These are phyloP conservation scores for Cladosporium halotolerans DNA, from an alignment of 2,329 filamentous ascomycete species.

Conservation along the genomic window DNA sequence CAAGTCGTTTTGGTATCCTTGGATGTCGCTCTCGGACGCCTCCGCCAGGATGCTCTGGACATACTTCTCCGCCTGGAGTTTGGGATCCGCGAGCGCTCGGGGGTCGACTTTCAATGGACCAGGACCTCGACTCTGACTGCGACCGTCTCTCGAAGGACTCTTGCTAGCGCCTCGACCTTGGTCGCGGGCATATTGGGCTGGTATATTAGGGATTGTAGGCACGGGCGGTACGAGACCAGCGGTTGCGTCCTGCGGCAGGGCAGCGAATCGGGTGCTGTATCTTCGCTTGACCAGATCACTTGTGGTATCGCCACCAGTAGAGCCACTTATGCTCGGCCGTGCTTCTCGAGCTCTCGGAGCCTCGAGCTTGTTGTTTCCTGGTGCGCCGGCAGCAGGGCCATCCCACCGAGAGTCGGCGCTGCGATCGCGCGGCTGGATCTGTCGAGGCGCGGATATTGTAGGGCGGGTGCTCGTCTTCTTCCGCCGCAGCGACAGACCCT, in stretches of 20 bases:
- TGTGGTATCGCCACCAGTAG: constrained; percentile 46
- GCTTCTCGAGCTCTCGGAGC: constrained; percentile 13
- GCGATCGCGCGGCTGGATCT: constrained; percentile 35
- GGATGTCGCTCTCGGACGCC: constrained; percentile 80
- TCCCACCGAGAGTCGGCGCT: constrained; percentile 13
- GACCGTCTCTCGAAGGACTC: constrained; percentile 20
- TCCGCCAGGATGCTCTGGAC: constrained; percentile 62
- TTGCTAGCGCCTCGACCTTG: constrained; percentile 9
- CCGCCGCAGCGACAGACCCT: constrained; percentile 51
- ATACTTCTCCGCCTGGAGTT: constrained; percentile 69
- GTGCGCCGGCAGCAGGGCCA: not conserved
- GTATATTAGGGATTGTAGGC: constrained; percentile 55
- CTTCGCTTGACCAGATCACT: constrained; percentile 86
- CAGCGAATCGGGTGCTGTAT: constrained; percentile 83
- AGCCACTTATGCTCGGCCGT: constrained; percentile 20
- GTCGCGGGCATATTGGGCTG: constrained; percentile 48
- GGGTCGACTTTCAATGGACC: constrained; percentile 63
- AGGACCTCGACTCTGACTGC: constrained; percentile 32
- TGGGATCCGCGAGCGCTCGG: constrained; percentile 71
- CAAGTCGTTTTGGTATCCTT: constrained; percentile 69
- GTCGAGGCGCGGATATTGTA: constrained; percentile 55
- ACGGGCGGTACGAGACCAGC: constrained; percentile 42
- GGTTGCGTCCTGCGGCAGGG: constrained; percentile 64
- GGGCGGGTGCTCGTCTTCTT: constrained; percentile 53
- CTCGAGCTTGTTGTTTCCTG: not conserved